Conservation (phyloP, 2,329 filamentous ascomycete species). For the Hysterium pulicare region DNA sequence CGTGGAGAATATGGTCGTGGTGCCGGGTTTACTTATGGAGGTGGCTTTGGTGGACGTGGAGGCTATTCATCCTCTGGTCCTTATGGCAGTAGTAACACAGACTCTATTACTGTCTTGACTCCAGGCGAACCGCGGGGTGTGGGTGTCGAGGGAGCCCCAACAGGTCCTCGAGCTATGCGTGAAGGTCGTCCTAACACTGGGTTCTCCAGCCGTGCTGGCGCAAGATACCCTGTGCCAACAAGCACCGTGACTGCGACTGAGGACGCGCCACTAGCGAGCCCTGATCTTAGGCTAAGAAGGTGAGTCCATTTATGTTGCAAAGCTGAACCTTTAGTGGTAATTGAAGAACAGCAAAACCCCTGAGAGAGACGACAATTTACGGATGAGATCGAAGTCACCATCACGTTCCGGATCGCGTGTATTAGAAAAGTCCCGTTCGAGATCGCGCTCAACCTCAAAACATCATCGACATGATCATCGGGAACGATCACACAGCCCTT, state of each 20-base stretch:
- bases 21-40: slow-evolving; percentile 42
- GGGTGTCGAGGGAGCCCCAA: slow-evolving; percentile 71
- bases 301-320: slow-evolving; percentile 16
- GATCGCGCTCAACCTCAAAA: slow-evolving; percentile 32
- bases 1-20: slow-evolving; percentile 38
- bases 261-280: slow-evolving; percentile 19
- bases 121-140: slow-evolving; percentile 47
- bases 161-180: slow-evolving; percentile 90
- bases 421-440: slow-evolving; percentile 15
- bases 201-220: slow-evolving; percentile 57
- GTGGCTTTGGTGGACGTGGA: slow-evolving; percentile 42
- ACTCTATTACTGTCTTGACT: slow-evolving; percentile 32
- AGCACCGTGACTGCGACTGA: slow-evolving; percentile 20
- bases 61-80: slow-evolving; percentile 18
- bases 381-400: slow-evolving; percentile 36
- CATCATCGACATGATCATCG: slow-evolving; percentile 49
- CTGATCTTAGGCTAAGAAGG: slow-evolving; percentile 27
- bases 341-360: slow-evolving; percentile 29
- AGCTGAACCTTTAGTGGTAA: too few relatives aligned
- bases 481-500: slow-evolving; percentile 51
- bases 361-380: slow-evolving; percentile 30
- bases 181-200: slow-evolving; percentile 82
- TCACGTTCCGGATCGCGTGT: slow-evolving; percentile 39
- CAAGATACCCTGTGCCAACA: slow-evolving; percentile 15
- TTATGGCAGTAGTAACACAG: slow-evolving; percentile 10